Conservation (phyloP, 768 basidiomycete species). For the Hemileccinum rubropunctum region DNA sequence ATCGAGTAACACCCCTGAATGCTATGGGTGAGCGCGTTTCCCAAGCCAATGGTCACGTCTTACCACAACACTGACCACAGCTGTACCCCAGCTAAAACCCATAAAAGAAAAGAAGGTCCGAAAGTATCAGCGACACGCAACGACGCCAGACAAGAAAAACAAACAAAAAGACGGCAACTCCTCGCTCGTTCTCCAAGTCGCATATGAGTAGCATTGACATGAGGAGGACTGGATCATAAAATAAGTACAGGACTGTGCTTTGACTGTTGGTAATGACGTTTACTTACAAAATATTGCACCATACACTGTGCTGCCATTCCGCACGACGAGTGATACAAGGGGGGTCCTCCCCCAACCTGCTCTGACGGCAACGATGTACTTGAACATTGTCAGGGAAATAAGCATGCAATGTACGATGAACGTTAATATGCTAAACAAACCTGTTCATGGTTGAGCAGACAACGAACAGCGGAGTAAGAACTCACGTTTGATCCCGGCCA, state of each 20-base stretch:
- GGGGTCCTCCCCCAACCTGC: constrained; percentile 15
- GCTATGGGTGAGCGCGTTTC: no score
- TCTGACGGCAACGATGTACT: constrained; percentile 9
- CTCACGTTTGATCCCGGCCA: constrained; percentile 11
- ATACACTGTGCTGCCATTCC: no score
- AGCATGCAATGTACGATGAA: constrained; percentile 11
- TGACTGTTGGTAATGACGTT: no score
- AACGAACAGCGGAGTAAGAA: neutral
- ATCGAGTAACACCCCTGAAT: no score
- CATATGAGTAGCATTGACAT: no score
- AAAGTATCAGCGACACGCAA: no score
- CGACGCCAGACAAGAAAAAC: neutral
- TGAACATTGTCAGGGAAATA: constrained; percentile 10
- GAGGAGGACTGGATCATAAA: neutral
- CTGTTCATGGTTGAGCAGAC: neutral
- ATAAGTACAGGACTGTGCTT: no score
- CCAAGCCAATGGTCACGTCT: no score
- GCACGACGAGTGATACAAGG: constrained; percentile 16
- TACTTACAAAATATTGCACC: no score
- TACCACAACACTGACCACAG: no score
- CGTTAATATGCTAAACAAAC: neutral
- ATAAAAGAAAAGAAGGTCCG: no score
- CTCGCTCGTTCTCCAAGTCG: neutral
- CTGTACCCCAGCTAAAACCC: no score
- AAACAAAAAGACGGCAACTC: neutral